Conservation (phyloP, 2,329 filamentous ascomycete genomes). For the Fusarium coicis region DNA sequence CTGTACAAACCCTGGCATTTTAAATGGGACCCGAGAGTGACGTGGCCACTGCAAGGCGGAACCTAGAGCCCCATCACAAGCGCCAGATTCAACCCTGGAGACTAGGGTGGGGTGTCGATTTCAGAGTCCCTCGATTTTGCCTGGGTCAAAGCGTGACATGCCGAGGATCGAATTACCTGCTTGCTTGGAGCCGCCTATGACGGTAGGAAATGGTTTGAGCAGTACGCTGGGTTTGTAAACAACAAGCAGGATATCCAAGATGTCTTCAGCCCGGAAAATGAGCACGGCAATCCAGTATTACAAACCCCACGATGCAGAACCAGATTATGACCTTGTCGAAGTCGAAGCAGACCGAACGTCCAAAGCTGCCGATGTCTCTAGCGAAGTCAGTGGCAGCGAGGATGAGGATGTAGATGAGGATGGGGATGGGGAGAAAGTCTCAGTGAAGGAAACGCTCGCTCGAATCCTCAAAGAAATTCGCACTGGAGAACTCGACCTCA, state of each 20-base stretch:
- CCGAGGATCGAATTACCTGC: too few relatives aligned
- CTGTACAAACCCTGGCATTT: too few relatives aligned
- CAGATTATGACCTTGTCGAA: background rate
- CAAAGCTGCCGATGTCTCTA: background rate
- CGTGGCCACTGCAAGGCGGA: too few relatives aligned
- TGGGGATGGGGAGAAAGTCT: background rate
- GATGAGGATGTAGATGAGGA: slow-evolving; percentile 22
- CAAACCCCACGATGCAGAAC: background rate
- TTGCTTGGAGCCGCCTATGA: too few relatives aligned
- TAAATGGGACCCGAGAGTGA: too few relatives aligned
- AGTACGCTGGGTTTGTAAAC: too few relatives aligned
- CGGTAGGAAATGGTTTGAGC: background rate
- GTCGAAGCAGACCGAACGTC: background rate
- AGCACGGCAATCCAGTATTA: background rate
- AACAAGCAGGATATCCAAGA: too few relatives aligned
- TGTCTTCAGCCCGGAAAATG: background rate
- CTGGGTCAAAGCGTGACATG: background rate
- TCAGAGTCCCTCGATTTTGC: background rate
- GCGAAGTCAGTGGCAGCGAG: slow-evolving; percentile 20
- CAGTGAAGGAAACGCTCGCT: background rate
- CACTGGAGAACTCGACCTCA: background rate
- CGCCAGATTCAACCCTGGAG: background rate
- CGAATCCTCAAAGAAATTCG: background rate
- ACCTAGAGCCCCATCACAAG: background rate
- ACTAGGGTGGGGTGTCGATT: background rate